Percentiles rank a stretch among this genome's conserved stretches.
These are phyloP conservation scores for Potentilla sterilis DNA, from an alignment of 306 rosid genomes.

Conservation along the genomic window DNA sequence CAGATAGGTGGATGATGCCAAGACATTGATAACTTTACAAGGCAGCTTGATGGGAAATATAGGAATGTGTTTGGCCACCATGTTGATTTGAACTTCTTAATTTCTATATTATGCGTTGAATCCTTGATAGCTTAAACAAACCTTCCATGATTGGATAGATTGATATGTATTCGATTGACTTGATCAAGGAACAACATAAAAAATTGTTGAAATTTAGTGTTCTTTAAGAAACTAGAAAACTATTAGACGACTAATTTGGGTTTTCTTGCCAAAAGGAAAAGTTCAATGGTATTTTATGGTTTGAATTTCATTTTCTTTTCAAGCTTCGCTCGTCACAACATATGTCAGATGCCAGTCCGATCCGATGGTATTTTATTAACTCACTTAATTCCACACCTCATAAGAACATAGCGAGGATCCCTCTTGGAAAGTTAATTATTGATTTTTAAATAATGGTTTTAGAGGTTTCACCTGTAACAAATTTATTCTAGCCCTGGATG, in stretches of 20 bases:
- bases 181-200: slow-evolving; percentile 28
- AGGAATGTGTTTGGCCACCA: slow-evolving; percentile 18
- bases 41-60: background rate
- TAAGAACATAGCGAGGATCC: background rate
- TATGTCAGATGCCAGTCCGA: background rate
- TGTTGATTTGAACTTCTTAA: slow-evolving; percentile 18
- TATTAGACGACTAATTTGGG: slow-evolving; percentile 24
- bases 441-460: no score
- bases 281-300: background rate
- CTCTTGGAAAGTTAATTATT: background rate
- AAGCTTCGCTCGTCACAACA: background rate
- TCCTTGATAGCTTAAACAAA: slow-evolving; percentile 21
- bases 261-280: slow-evolving; percentile 4
- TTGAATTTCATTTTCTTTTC: background rate
- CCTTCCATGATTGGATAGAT: slow-evolving; percentile 32
- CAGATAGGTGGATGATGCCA: background rate
- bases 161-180: slow-evolving; percentile 39
- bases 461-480: no score
- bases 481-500: no score
- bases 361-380: background rate
- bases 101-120: slow-evolving; percentile 32
- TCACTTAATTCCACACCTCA: background rate
- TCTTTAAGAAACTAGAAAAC: background rate
- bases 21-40: background rate
- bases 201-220: slow-evolving; percentile 13